A percentile compares a stretch with the other conserved stretches of the same genome.
These are phyloP conservation scores for Phytopythium helicoides DNA, from an alignment of 352 stramenopile species.

Conservation along the genomic window DNA sequence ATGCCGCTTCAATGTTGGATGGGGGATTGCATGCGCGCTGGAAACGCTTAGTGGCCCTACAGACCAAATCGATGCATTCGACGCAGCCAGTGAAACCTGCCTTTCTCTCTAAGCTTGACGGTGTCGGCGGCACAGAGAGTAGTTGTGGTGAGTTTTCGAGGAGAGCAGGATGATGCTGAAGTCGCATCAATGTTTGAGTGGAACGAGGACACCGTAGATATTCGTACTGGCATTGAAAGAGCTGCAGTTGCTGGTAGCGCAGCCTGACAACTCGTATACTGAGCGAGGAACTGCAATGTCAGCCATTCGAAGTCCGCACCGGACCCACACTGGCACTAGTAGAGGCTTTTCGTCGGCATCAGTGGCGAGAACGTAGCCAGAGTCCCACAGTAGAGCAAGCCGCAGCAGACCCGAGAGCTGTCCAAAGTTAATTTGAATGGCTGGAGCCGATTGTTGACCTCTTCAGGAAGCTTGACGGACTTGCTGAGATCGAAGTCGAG, in stretches of 20 bases:
- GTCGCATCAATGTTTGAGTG: background rate
- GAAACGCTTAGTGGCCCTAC: conserved; percentile 14
- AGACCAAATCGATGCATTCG: conserved; percentile 16
- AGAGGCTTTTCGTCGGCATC: conserved; percentile 7
- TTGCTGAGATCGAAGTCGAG: background rate
- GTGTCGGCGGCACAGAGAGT: conserved; percentile 1
- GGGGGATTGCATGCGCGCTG: background rate
- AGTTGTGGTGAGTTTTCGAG: background rate
- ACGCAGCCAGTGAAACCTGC: background rate
- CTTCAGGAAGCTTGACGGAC: conserved; percentile 13
- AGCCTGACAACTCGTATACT: conserved; percentile 7
- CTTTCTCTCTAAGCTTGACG: background rate
- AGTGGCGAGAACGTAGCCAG: conserved; percentile 7
- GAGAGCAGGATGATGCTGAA: background rate
- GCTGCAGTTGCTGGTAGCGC: conserved; percentile 15
- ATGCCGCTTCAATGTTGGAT: background rate
- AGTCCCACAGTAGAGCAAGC: conserved; percentile 22
- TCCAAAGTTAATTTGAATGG: conserved; percentile 16
- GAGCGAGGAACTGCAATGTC: conserved; percentile 1
- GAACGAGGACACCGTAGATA: conserved; percentile 9
- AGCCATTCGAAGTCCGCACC: conserved; percentile 15
- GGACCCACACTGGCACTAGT: conserved; percentile 22
- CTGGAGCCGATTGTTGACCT: conserved; percentile 16
- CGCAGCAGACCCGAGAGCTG: conserved; percentile 23
- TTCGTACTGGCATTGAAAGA: conserved; percentile 11